These are phyloP conservation scores for Schizophyllum commune DNA, from an alignment of 1,284 basidiomycete species.

Conservation along the genomic window DNA sequence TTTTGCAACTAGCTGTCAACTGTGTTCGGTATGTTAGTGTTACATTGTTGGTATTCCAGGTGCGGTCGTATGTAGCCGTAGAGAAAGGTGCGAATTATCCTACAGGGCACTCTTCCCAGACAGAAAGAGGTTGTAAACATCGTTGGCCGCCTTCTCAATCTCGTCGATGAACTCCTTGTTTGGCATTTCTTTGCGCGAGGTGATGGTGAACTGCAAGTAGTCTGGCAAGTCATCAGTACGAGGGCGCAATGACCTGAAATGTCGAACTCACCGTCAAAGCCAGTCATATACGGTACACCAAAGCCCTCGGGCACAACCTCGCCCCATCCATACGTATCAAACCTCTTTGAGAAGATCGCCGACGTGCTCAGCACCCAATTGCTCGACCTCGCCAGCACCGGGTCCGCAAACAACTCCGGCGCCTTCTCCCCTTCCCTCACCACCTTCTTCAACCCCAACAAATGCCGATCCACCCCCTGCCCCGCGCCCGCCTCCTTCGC, in stretches of 20 bases:
- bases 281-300: slow-evolving; percentile 73
- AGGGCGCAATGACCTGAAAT: neutral
- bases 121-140: slow-evolving; percentile 44
- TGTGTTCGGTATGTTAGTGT: too few species aligned
- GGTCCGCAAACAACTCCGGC: slow-evolving; percentile 67
- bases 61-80: too few species aligned
- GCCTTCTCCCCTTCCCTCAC: slow-evolving; percentile 52
- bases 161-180: slow-evolving; percentile 61
- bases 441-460: slow-evolving; percentile 68
- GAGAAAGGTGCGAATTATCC: too few species aligned
- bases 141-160: slow-evolving; percentile 58
- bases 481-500: slow-evolving; percentile 69
- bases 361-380: slow-evolving; percentile 81
- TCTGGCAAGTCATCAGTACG: slow-evolving; percentile 30
- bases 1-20: too few species aligned
- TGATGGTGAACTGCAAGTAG: slow-evolving; percentile 74
- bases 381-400: slow-evolving; percentile 57
- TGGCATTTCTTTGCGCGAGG: slow-evolving; percentile 70
- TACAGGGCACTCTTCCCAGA: too few species aligned
- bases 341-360: slow-evolving; percentile 76
- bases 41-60: too few species aligned
- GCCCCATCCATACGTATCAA: slow-evolving; percentile 82
- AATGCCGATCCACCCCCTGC: slow-evolving; percentile 77
- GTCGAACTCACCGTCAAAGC: slow-evolving; percentile 46
- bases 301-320: slow-evolving; percentile 80